Evolutionary conservation across 371 early-diverging fungal species (phyloP).

Genomic region (Mucor sp.): DNA sequence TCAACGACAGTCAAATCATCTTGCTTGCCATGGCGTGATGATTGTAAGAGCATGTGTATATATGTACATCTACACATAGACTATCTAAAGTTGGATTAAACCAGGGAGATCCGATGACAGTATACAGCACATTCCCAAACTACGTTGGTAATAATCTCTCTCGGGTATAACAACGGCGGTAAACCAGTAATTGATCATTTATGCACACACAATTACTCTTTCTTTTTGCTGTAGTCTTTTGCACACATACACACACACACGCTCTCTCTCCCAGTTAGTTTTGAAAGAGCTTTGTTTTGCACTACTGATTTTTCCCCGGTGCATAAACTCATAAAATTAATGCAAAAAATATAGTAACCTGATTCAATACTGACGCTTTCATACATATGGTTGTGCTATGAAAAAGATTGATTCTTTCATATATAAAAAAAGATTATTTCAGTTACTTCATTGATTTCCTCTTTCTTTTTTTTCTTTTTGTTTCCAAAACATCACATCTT

Average conservation of each 20-base stretch:
- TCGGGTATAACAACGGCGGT: conserved; percentile 13
- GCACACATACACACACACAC: not conserved
- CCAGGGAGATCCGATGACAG: not conserved
- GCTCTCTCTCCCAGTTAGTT: conserved; percentile 6
- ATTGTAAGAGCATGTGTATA: too few relatives aligned
- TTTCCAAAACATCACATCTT: not conserved
- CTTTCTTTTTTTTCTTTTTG: not conserved
- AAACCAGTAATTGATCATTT: conserved; percentile 1
- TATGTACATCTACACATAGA: not conserved
- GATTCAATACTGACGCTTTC: not conserved
- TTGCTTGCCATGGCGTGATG: not conserved
- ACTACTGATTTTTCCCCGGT: conserved; percentile 4
- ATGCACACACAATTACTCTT: not conserved
- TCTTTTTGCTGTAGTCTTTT: too few relatives aligned
- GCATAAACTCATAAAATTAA: conserved; percentile 10
- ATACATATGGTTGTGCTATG: not conserved
- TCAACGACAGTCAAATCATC: not conserved
- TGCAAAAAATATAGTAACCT: conserved; percentile 1
- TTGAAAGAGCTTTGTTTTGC: conserved; percentile 11
- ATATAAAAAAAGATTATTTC: not conserved
- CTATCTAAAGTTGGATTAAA: not conserved
- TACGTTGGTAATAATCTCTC: not conserved
- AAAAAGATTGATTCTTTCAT: not conserved
- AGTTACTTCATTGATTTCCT: not conserved
- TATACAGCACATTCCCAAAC: not conserved